phyloP scores from a whole-genome alignment of 2,329 filamentous ascomycete genomes.

The Alternaria consortialis region DNA sequence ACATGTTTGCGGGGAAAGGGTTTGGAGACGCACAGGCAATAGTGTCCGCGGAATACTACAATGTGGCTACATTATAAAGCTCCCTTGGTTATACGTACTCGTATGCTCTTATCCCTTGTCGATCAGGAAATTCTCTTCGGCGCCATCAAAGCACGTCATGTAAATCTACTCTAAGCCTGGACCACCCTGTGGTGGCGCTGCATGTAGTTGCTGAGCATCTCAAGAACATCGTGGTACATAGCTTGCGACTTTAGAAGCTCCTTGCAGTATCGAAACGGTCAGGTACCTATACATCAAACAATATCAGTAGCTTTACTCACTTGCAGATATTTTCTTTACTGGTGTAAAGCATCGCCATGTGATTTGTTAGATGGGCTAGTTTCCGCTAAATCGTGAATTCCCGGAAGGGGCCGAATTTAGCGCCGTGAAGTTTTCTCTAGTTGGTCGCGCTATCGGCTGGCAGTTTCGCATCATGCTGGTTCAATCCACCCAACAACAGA shows the following conservation, averaged over 20 bases:
- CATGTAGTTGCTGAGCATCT: background rate
- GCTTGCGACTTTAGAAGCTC: background rate
- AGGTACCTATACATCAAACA: background rate
- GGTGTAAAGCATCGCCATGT: background rate
- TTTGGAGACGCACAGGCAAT: constrained; percentile 4
- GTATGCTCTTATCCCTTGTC: background rate
- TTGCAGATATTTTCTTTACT: background rate
- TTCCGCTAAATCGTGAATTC: background rate
- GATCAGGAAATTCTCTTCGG: constrained; percentile 22
- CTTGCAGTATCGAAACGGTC: background rate
- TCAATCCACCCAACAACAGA: background rate
- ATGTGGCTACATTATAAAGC: constrained; percentile 12
- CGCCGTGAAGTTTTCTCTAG: background rate
- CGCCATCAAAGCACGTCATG: constrained; percentile 31
- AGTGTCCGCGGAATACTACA: background rate
- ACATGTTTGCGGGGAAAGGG: constrained; percentile 10
- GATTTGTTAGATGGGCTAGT: background rate
- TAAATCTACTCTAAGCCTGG: constrained; percentile 21
- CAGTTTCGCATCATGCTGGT: background rate
- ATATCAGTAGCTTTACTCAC: background rate
- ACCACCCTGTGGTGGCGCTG: constrained; percentile 12
- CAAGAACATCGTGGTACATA: background rate
- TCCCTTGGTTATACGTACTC: background rate
- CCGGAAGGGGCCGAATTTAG: background rate
- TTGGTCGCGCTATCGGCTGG: background rate